Conservation (phyloP, 2,329 filamentous ascomycete species). For the Furcasterigmium furcatum region DNA sequence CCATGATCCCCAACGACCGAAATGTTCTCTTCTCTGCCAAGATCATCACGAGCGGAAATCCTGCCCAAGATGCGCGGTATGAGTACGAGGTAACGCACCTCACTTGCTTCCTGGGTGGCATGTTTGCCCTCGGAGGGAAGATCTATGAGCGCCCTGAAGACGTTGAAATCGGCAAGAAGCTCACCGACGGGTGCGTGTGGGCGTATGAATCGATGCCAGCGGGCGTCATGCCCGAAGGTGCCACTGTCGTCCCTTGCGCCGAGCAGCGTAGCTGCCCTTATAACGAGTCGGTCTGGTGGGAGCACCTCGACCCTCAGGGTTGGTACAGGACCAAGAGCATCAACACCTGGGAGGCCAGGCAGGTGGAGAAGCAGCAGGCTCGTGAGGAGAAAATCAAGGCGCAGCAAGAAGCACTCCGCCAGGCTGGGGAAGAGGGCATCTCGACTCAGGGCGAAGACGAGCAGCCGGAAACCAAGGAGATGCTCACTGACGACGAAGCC, state of each 20-base stretch:
- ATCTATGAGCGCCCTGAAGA: slow-evolving; percentile 58
- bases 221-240: slow-evolving; percentile 64
- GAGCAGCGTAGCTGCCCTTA: slow-evolving; percentile 44
- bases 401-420: slow-evolving; percentile 20
- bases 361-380: slow-evolving; percentile 26
- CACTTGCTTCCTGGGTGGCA: slow-evolving; percentile 68
- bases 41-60: slow-evolving; percentile 42
- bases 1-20: slow-evolving; percentile 63
- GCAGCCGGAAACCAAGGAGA: neutral
- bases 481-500: slow-evolving; percentile 1
- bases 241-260: slow-evolving; percentile 45
- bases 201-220: slow-evolving; percentile 58
- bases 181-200: slow-evolving; percentile 70
- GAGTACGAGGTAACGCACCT: slow-evolving; percentile 63
- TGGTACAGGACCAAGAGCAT: slow-evolving; percentile 39
- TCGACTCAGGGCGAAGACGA: neutral
- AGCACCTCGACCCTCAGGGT: slow-evolving; percentile 42
- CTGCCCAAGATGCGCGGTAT: slow-evolving; percentile 32
- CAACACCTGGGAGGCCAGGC: slow-evolving; percentile 39
- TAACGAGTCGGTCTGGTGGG: slow-evolving; percentile 47
- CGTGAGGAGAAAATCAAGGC: slow-evolving; percentile 24
- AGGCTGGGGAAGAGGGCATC: slow-evolving; percentile 11
- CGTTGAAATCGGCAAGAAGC: slow-evolving; percentile 58
- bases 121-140: slow-evolving; percentile 64
- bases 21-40: slow-evolving; percentile 69